Evolutionary conservation across 139 green algal genomes (phyloP).

Genomic region (Chlorella sp.): DNA sequence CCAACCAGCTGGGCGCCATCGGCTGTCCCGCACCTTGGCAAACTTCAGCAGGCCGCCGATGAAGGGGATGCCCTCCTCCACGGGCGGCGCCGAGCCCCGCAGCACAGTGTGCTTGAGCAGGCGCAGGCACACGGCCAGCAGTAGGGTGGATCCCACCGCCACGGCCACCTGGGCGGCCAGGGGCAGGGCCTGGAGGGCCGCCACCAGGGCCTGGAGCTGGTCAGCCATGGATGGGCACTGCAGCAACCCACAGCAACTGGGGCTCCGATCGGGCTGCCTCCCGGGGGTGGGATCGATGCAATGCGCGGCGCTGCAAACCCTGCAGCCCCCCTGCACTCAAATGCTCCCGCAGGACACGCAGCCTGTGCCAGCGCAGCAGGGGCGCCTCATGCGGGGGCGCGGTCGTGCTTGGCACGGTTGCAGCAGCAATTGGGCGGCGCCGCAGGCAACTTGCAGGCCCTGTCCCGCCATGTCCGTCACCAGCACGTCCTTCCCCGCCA

Average conservation of each 20-base stretch:
- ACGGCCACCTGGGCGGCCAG: constrained; percentile 15
- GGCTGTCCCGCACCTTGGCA: constrained; percentile 58
- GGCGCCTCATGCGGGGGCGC: too few relatives aligned
- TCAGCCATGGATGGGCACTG: background rate
- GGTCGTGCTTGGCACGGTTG: too few relatives aligned
- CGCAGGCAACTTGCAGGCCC: too few relatives aligned
- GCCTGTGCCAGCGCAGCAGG: background rate
- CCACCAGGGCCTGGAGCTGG: background rate
- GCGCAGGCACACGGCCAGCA: constrained; percentile 52
- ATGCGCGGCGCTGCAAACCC: background rate
- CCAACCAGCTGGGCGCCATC: background rate
- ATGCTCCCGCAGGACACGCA: background rate
- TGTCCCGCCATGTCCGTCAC: background rate
- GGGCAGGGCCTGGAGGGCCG: constrained; percentile 27
- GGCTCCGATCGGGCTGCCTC: too few relatives aligned
- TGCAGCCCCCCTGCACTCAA: background rate
- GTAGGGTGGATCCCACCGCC: constrained; percentile 24
- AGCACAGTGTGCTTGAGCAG: constrained; percentile 47
- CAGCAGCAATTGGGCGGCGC: too few relatives aligned
- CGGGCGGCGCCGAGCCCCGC: constrained; percentile 67
- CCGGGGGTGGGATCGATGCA: background rate
- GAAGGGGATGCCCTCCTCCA: constrained; percentile 89
- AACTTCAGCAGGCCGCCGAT: constrained; percentile 97
- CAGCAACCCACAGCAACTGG: too few relatives aligned
- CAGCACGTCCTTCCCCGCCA: background rate